Percentiles rank a stretch among this genome's conserved stretches.
Evolutionary conservation across 2,329 filamentous ascomycete species (phyloP).

Genomic region (Colletotrichum chlorophyti): DNA sequence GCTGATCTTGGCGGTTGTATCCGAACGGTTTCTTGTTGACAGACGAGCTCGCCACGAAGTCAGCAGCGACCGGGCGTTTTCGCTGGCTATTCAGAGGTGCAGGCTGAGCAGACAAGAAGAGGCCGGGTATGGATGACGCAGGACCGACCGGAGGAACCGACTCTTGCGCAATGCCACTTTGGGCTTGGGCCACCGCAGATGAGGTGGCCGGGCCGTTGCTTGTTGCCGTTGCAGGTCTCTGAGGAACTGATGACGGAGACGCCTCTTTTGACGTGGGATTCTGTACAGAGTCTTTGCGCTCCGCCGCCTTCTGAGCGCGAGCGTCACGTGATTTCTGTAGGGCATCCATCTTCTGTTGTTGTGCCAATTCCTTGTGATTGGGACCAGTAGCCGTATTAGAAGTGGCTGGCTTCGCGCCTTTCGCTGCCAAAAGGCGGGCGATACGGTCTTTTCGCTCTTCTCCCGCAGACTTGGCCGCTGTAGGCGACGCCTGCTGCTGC

Average conservation of each 20-base stretch:
- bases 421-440: slow-evolving; percentile 76
- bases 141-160: neutral
- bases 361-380: slow-evolving; percentile 73
- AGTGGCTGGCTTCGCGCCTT: slow-evolving; percentile 59
- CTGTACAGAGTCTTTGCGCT: slow-evolving; percentile 19
- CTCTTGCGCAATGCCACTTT: neutral
- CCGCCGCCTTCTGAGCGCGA: slow-evolving; percentile 42
- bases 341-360: slow-evolving; percentile 81
- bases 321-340: slow-evolving; percentile 65
- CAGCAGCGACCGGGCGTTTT: slow-evolving; percentile 66
- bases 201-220: neutral
- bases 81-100: slow-evolving; percentile 36
- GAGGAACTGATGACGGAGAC: neutral
- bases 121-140: slow-evolving; percentile 42
- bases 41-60: slow-evolving; percentile 67
- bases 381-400: slow-evolving; percentile 38
- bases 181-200: neutral
- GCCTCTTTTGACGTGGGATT: slow-evolving; percentile 4
- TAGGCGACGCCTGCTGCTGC: neutral
- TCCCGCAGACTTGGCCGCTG: slow-evolving; percentile 41
- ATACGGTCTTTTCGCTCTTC: slow-evolving; percentile 79
- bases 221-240: neutral
- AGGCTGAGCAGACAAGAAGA: slow-evolving; percentile 42
- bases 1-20: slow-evolving; percentile 63
- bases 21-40: slow-evolving; percentile 67